phyloP scores from a whole-genome alignment of 257 asterid genomes.

The Lantana camara region DNA sequence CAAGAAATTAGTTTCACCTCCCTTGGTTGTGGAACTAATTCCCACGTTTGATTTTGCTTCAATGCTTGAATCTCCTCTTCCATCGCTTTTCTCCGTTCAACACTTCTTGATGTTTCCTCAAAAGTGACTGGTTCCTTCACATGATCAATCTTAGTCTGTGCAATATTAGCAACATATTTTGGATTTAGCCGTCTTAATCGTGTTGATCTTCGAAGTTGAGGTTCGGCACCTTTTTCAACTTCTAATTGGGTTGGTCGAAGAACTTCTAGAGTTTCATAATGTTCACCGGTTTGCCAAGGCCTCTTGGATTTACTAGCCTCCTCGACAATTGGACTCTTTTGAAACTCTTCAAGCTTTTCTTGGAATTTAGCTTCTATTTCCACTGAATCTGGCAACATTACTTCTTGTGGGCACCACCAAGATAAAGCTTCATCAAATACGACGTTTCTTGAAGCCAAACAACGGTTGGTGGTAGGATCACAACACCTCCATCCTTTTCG shows the following conservation, averaged over 20 bases:
- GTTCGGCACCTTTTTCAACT: no score
- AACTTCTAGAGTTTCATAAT: no score
- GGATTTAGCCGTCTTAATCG: neutral
- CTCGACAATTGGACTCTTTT: neutral
- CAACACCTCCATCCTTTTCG: slow-evolving; percentile 15
- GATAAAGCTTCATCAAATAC: slow-evolving; percentile 27
- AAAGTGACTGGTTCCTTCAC: no score
- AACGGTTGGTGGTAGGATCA: slow-evolving; percentile 1
- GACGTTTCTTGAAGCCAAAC: slow-evolving; percentile 14
- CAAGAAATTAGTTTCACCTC: neutral
- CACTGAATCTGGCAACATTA: neutral
- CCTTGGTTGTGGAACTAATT: neutral
- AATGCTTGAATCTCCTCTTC: no score
- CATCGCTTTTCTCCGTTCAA: neutral
- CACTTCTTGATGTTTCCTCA: neutral
- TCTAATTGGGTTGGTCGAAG: no score
- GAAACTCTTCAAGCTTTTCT: no score
- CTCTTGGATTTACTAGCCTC: no score
- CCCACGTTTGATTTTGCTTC: neutral
- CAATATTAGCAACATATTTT: neutral
- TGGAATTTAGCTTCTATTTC: no score
- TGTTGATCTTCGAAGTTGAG: no score
- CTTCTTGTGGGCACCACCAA: no score
- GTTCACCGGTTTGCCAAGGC: no score
- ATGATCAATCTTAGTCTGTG: neutral